Base-by-base conservation (phyloP, 495 filamentous ascomycete species). In the Hypomontagnella submonticulosa region DNA sequence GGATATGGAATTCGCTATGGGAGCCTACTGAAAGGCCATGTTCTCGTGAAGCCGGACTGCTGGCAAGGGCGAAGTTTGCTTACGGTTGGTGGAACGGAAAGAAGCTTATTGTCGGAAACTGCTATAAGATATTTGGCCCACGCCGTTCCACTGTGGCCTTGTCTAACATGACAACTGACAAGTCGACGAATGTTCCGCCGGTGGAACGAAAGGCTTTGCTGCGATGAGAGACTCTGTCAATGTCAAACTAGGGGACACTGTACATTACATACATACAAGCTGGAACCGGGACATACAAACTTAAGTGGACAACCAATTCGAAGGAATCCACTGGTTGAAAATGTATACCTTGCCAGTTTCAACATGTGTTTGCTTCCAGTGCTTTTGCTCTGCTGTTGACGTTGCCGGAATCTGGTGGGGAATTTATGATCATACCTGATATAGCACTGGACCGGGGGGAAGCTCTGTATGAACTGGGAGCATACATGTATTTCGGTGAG, bases 1-100 rank as follows among this genome's bases (percentile, higher is more conserved):
- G 33, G 64, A 62, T 0, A 4, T 53, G 33, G 57, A 58, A 15
- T 3, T 58, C 4, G 46, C 46, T 20, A 3, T 19, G 9, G 27
- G 23, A 19, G 41, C 38, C 1, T 16, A 19, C 0, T 61, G 40
- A 64, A 23, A 23, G 18, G n/a, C 20, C 3, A 43, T 7, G 30
- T 10, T 43, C 12, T 32, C 12, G 41, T 15, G 36, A 38, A 11
- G 10, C 36, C 10, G 23, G 2, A 38, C 36, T 8, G 36, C 3
- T 38, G 36, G 9, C n/a, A 38, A 38, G 10, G 36, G 36, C 36
- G 3, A 38, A 38, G n/a, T 13, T 38, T 11, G 36, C 36, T 38
- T 11, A 8, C 10, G 36, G 36, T 13, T 38, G 36, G 36, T 27
- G 23, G 7, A 6, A 36, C 4, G 7, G 15, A 20, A 36, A 18